These are phyloP conservation scores for Jaltomata sinuosa DNA, from an alignment of 257 asterid species.

Conservation along the genomic window DNA sequence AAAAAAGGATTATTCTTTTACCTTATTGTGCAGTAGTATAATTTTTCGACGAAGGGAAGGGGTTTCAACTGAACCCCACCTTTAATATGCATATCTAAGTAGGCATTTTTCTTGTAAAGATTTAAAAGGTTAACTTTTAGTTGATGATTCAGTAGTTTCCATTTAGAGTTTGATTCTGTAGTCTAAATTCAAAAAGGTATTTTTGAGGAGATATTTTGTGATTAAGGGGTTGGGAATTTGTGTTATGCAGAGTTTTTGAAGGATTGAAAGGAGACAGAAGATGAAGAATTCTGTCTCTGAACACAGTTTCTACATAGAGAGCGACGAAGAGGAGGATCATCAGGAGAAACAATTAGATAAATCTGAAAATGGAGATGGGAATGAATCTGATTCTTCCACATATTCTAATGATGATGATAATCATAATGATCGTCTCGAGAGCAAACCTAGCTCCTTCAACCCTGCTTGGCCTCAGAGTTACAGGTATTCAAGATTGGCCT, in stretches of 20 bases:
- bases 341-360: constrained; percentile 31
- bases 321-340: constrained; percentile 61
- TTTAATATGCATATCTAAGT: neutral
- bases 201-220: neutral
- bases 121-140: neutral
- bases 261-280: constrained; percentile 11
- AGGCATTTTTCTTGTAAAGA: neutral
- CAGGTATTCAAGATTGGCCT: constrained; percentile 30
- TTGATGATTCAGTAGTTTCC: neutral
- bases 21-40: neutral
- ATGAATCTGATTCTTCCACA: constrained; percentile 55
- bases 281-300: constrained; percentile 84
- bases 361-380: constrained; percentile 32
- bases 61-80: neutral
- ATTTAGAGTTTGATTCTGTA: neutral
- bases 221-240: neutral
- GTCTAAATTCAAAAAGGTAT: neutral
- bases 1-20: neutral
- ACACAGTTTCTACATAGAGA: constrained; percentile 71
- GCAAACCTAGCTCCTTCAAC: constrained; percentile 35
- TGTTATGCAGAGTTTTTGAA: constrained; percentile 14
- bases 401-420: constrained; percentile 37
- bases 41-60: neutral
- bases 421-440: constrained; percentile 20
- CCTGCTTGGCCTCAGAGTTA: constrained; percentile 96